phyloP scores from a whole-genome alignment of 371 early-diverging fungal species.

The Mortierella sp. region DNA sequence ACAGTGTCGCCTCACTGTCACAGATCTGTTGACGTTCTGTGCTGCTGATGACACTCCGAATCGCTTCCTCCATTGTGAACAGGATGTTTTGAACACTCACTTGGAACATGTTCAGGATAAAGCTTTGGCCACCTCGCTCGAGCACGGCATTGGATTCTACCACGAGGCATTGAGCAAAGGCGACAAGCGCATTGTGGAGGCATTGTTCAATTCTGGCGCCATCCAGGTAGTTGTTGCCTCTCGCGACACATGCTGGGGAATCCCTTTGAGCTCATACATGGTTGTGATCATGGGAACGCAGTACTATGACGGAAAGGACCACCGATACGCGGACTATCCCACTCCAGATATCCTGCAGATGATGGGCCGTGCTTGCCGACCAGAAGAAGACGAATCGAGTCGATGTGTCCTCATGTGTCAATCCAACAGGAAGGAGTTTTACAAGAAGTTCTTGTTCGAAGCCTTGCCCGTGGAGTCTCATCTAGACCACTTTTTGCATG shows the following conservation, averaged over 20 bases:
- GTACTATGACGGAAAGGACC: constrained; percentile 92
- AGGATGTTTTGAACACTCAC: constrained; percentile 71
- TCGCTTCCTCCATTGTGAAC: constrained; percentile 77
- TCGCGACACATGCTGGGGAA: constrained; percentile 91
- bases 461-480: constrained; percentile 95
- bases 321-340: constrained; percentile 94
- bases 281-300: constrained; percentile 97
- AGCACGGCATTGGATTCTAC: constrained; percentile 89
- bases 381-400: constrained; percentile 75
- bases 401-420: constrained; percentile 94
- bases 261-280: constrained; percentile 81
- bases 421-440: constrained; percentile 92
- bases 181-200: constrained; percentile 80
- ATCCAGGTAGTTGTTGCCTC: constrained; percentile 92
- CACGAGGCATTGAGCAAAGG: constrained; percentile 85
- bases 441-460: constrained; percentile 96
- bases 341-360: constrained; percentile 96
- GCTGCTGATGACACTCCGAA: constrained; percentile 79
- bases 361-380: constrained; percentile 92
- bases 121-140: constrained; percentile 75
- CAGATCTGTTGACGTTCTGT: constrained; percentile 82
- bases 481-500: constrained; percentile 89
- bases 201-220: constrained; percentile 80
- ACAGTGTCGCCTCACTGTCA: constrained; percentile 90
- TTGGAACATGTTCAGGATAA: constrained; percentile 78